Percentiles rank a stretch among this genome's conserved stretches.
phyloP scores from a whole-genome alignment of 345 rosid species.

The Punica granatum region DNA sequence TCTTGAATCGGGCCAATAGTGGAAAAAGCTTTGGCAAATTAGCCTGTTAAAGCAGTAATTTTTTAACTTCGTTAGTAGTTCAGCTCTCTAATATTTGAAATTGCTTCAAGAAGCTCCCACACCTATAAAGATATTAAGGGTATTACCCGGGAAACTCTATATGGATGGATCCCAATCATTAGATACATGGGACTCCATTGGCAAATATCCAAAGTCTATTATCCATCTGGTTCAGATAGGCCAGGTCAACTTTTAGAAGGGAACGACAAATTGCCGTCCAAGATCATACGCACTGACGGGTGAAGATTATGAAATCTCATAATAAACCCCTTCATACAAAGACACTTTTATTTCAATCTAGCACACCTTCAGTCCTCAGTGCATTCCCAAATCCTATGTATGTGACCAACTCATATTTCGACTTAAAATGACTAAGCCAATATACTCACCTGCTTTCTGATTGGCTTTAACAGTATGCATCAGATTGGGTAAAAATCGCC shows the following conservation, averaged over 20 bases:
- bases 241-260: too few relatives aligned
- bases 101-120: background rate
- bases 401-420: background rate
- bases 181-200: background rate
- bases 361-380: too few relatives aligned
- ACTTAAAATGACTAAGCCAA: background rate
- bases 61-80: background rate
- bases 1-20: too few relatives aligned
- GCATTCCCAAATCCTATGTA: background rate
- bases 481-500: constrained; percentile 51
- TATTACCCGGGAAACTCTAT: background rate
- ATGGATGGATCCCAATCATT: background rate
- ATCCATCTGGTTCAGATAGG: too few relatives aligned
- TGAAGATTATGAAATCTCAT: too few relatives aligned
- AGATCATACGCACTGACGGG: too few relatives aligned
- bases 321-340: too few relatives aligned
- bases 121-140: background rate
- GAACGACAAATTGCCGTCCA: too few relatives aligned
- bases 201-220: background rate
- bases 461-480: constrained; percentile 2
- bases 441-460: background rate
- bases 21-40: background rate
- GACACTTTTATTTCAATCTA: too few relatives aligned
- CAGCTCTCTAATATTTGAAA: background rate
- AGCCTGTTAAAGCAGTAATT: background rate